Evolutionary conservation across 1,284 basidiomycete genomes (phyloP), one percentile per base, ranked within the genome.

Genomic region (Ganoderma lucidum): DNA sequence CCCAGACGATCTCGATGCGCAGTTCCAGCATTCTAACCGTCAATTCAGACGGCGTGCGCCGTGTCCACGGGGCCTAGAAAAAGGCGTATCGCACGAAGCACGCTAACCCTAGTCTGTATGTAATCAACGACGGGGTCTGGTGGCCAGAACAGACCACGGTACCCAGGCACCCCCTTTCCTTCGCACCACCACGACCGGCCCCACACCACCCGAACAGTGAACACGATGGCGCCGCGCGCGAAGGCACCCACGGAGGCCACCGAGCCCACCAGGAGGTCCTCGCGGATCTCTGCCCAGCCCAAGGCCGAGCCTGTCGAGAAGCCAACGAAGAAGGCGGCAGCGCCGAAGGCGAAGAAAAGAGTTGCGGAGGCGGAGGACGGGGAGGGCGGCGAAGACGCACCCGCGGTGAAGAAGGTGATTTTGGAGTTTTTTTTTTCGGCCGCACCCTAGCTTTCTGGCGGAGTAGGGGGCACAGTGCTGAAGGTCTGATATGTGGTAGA

Each of bases 281-380:
- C 78, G 28, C 73, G 78, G n/a, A 75, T 78, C 56, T 78, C 78
- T 53, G 71, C 78, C 14, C 78, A 79, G 70, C 78, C 78, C 12
- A 78, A 79, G 71, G 69, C 67, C 4, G 77, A 78, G 66, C 64
- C 64, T 28, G 70, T 63, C 28, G 68, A 70, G 64, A 71, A 74
- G 64, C 42, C 67, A 1, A 65, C 68, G 23, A 76, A 75, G 67
- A 75, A 75, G 58, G 71, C 72, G 41, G 73, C 39, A n/a, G 59
- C 72, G 12, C 66, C 71, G 45, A 71, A 72, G 68, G 55, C 68
- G 68, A 80, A 79, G 73, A 77, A 75, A 70, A 70, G 68, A 58
- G 74, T 74, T 15, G 78, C 73, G 35, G 75, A 73, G 28, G 74
- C 65, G 8, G 75, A 69, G 8, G 73, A 42, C 17, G 74, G 58